Evolutionary conservation across 495 filamentous ascomycete genomes (phyloP), one percentile per base, ranked within the genome.

Genomic region (Pseudomonodictys pantanalensis): DNA sequence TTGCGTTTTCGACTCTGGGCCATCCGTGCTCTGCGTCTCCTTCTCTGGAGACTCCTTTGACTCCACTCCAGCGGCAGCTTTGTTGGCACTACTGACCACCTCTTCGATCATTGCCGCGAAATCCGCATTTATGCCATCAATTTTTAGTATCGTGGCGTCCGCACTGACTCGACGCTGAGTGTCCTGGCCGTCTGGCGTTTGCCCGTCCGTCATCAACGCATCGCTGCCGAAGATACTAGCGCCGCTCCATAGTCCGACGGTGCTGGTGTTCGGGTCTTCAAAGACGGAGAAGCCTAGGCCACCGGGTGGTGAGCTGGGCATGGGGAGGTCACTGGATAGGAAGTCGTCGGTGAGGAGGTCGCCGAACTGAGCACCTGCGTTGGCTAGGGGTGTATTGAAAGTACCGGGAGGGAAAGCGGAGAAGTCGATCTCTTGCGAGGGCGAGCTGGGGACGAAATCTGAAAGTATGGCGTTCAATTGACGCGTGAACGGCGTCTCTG

Each of bases 401-500:
- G 74, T 64, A n/a, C n/a, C n/a, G n/a, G n/a, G n/a, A 2, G 75
- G 73, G 22, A 82, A 63, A 17, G 58, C 60, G 38, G 64, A 68
- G 22, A 80, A 71, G 41, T 72, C 69, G 30, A 64, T 42, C 35
- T 35, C n/a, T 24, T 32, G 64, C 28, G 48, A 72, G 69, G 12
- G 69, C 72, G 50, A 76, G 18, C 79, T 72, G 47, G 79, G 75
- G 2, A 78, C 72, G 46, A 83, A 79, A 26, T 80, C 81, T 8
- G 65, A 64, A 22, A 88, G 75, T 26, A 88, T 64, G 61, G 83
- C 77, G 58, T 78, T 78, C 4, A 88, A 73, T 15, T 81, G 79
- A n/a, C 75, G 76, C 0, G 84, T 83, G 61, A 86, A 78, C 1
- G 85, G 85, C 7, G 82, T 75, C 26, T 73, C 26, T 15, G 73